Evolutionary conservation across 192 early-diverging fungal species (phyloP).

Genomic region (Coemansia sp.): DNA sequence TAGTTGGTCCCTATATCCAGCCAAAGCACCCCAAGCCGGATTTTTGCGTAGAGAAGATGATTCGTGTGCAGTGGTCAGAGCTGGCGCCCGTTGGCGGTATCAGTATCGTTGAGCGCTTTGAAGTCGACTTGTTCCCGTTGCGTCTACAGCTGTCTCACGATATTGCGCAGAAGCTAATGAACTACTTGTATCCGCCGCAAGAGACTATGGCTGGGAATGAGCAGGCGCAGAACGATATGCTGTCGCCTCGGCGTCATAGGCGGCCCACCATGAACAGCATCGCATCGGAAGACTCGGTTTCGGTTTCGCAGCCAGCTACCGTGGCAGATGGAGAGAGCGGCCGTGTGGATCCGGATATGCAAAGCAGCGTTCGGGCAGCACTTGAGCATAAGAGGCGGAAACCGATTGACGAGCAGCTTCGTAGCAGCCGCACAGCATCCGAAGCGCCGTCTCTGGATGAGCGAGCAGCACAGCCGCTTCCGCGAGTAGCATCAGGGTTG

Average conservation of each 20-base stretch:
- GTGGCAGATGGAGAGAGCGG: neutral
- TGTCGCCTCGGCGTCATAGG: slow-evolving; percentile 9
- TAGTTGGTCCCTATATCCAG: slow-evolving; percentile 58
- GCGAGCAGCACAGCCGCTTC: slow-evolving; percentile 6
- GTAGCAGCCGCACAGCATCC: slow-evolving; percentile 4
- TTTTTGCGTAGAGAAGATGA: slow-evolving; percentile 82
- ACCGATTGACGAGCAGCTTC: slow-evolving; percentile 2
- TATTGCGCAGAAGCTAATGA: slow-evolving; percentile 73
- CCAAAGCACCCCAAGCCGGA: slow-evolving; percentile 60
- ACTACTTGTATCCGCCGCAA: slow-evolving; percentile 75
- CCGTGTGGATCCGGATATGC: neutral
- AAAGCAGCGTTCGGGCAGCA: neutral
- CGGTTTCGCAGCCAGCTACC: neutral
- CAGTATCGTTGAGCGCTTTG: slow-evolving; percentile 84
- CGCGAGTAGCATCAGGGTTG: slow-evolving; percentile 21
- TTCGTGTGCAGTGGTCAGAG: slow-evolving; percentile 75
- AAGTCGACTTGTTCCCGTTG: slow-evolving; percentile 80
- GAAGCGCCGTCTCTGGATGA: neutral
- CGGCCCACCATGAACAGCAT: slow-evolving; percentile 14
- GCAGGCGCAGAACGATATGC: neutral
- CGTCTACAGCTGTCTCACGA: slow-evolving; percentile 83
- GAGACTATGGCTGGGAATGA: slow-evolving; percentile 11
- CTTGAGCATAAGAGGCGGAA: neutral
- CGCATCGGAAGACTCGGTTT: neutral
- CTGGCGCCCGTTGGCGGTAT: slow-evolving; percentile 90